Base-by-base conservation (phyloP, 75 land plant genomes). In the Selaginella tamariscina region DNA sequence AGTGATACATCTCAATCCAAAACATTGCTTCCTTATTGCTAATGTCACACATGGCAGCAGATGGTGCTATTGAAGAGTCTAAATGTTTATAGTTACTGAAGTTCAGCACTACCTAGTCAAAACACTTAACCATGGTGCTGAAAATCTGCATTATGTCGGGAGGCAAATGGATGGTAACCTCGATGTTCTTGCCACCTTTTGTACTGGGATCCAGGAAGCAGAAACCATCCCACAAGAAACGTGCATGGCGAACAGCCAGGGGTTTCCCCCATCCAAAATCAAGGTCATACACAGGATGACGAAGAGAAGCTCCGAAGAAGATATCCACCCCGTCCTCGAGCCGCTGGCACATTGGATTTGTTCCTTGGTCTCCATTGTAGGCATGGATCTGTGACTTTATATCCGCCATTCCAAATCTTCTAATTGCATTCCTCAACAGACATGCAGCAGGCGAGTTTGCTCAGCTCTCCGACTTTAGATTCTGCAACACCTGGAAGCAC, bases 211-310 rank as follows among this genome's bases (percentile, higher is more conserved):
- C 49, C 11, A 39, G 15, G 49, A 39, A 39, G 49, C 49, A 39
- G 49, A 39, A 39, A 15, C 49, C 49, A 15, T 39, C 49, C 49
- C 49, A 39, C 15, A 39, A 15, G 49, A 39, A 39, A 5, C 49
- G 49, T 39, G 11, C 49, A 15, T 39, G 49, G 49, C 87, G 54
- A 30, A 87, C 90, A 18, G 77, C 68, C 65, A 79, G 74, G 67
- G 90, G 85, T 31, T 30, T 29, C 2, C 90, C 90, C 71, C 70
- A 87, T 56, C 90, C 90, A 68, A 87, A 87, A 64, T 87, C 87
- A 29, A 78, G 74, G 11, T 82, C 82, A 70, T 84, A 87, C 0
- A 87, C 87, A 76, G 74, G 70, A 63, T 84, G 84, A 70, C 84
- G 72, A 64, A 82, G 87, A 29, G 90, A 87, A 70, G 81, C 81